Conservation (phyloP, 768 basidiomycete species). For the Lentinula sp. region DNA sequence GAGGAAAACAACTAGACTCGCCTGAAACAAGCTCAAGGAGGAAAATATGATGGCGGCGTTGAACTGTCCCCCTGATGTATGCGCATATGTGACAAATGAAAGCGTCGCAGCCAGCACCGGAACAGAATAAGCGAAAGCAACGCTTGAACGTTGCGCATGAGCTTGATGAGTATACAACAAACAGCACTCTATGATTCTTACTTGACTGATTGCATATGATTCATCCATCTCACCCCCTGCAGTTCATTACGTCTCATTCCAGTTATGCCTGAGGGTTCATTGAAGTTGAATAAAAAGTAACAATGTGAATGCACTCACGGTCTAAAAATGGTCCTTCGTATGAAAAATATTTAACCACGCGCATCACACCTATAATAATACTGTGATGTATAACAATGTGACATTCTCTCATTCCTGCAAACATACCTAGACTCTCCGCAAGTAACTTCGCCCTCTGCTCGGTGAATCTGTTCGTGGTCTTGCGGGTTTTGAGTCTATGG, state of each 20-base stretch:
- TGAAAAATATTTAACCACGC: constrained; percentile 72
- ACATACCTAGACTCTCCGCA: constrained; percentile 55
- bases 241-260: constrained; percentile 51
- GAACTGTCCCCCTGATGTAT: constrained; percentile 39
- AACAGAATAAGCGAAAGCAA: constrained; percentile 51
- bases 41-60: constrained; percentile 67
- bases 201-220: constrained; percentile 59
- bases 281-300: neutral
- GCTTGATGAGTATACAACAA: neutral
- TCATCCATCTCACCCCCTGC: constrained; percentile 47
- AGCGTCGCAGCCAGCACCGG: constrained; percentile 63
- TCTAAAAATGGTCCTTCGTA: constrained; percentile 66
- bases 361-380: constrained; percentile 47
- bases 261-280: constrained; percentile 37
- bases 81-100: constrained; percentile 61
- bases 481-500: constrained; percentile 46
- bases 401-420: neutral
- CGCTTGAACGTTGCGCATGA: constrained; percentile 21
- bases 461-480: constrained; percentile 53
- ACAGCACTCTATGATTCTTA: constrained; percentile 20
- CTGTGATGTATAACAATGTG: too few relatives aligned
- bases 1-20: constrained; percentile 10
- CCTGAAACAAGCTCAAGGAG: constrained; percentile 55
- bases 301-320: constrained; percentile 30
- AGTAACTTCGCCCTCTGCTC: constrained; percentile 58